Percentiles rank a stretch among this genome's conserved stretches.
phyloP scores from a whole-genome alignment of 106 monocot species.

The Posidonia australis region DNA sequence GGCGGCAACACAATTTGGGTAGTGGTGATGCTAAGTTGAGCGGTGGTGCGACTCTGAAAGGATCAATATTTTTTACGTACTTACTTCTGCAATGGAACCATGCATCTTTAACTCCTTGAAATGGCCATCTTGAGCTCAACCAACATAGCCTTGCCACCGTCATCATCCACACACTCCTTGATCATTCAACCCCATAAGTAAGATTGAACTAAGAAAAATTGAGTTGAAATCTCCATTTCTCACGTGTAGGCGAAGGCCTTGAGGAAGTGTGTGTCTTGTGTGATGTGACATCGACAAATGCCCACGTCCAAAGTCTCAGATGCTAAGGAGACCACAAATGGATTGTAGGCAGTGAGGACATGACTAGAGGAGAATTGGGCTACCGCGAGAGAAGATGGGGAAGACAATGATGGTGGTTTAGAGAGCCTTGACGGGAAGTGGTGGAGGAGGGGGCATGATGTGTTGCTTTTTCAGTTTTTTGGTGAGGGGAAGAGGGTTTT shows the following conservation, averaged over 20 bases:
- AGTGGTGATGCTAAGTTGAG: too few relatives aligned
- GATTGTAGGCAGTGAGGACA: constrained; percentile 30
- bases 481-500: too few relatives aligned
- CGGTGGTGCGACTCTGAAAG: too few relatives aligned
- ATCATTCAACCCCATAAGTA: not conserved
- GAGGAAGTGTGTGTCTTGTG: constrained; percentile 77
- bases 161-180: constrained; percentile 73
- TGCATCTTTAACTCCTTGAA: constrained; percentile 55
- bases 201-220: not conserved
- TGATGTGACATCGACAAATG: constrained; percentile 48
- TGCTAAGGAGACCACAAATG: constrained; percentile 75
- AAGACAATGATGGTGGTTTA: not conserved
- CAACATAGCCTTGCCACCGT: constrained; percentile 45
- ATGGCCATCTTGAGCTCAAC: constrained; percentile 36
- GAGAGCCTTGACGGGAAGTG: not conserved
- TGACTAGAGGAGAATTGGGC: not conserved
- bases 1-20: too few relatives aligned
- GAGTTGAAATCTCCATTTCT: constrained; percentile 7
- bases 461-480: too few relatives aligned
- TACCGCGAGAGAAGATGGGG: not conserved
- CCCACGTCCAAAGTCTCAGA: constrained; percentile 56
- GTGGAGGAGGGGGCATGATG: not conserved
- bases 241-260: constrained; percentile 67
- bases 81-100: constrained; percentile 43
- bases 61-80: not conserved